These are phyloP conservation scores for Lyophyllum atratum DNA, from an alignment of 768 basidiomycete genomes.

Conservation along the genomic window DNA sequence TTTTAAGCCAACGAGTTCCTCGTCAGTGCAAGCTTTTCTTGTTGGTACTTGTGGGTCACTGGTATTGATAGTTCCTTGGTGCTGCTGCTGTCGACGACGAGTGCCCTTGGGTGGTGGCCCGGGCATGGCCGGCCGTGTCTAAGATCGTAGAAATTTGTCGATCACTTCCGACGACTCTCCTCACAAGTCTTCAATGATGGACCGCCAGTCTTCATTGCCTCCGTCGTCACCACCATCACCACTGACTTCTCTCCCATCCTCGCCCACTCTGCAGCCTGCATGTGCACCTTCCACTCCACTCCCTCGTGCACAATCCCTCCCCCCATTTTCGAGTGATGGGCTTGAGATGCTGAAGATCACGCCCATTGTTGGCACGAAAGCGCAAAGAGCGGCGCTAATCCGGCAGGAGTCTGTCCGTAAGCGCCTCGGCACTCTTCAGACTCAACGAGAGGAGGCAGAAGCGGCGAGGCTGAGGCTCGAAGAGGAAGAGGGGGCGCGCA, in stretches of 20 bases:
- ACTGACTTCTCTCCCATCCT: neutral
- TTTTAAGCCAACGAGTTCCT: slow-evolving; percentile 13
- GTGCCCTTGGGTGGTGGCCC: neutral
- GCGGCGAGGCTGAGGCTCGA: neutral
- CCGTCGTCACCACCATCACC: neutral
- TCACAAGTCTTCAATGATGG: neutral
- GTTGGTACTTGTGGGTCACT: neutral
- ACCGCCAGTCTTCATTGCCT: neutral
- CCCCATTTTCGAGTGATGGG: slow-evolving; percentile 10
- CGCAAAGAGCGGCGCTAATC: neutral
- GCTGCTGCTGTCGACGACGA: neutral
- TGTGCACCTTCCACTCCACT: neutral
- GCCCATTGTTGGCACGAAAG: slow-evolving; percentile 7
- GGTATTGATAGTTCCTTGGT: neutral
- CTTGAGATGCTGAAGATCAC: neutral
- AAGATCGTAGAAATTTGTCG: too few relatives aligned
- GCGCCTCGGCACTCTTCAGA: neutral
- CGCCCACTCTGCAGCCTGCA: neutral
- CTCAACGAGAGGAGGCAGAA: neutral
- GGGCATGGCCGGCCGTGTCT: too few relatives aligned
- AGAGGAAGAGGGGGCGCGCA: neutral
- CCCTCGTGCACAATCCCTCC: neutral
- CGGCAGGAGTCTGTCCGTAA: neutral
- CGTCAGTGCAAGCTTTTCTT: slow-evolving; percentile 3
- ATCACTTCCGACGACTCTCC: too few relatives aligned